Conservation (phyloP, 805 yeast genomes). For the Brettanomyces bruxellensis region DNA sequence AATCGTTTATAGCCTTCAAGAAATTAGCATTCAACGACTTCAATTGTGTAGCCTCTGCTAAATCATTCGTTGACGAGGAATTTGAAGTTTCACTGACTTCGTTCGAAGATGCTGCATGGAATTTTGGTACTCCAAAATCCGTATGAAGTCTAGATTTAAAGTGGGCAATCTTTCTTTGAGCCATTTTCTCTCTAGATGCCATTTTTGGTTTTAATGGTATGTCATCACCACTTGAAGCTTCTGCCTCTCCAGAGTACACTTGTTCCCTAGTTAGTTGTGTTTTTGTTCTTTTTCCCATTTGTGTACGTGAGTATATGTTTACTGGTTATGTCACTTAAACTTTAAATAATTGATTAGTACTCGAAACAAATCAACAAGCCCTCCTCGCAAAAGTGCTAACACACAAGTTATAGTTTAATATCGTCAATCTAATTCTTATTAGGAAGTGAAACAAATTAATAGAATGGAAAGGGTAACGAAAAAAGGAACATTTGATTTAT, state of each 20-base stretch:
- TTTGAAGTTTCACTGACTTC: neutral
- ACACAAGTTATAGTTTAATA: too few relatives aligned
- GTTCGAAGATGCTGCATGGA: conserved; percentile 2
- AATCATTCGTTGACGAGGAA: neutral
- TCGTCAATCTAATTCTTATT: too few relatives aligned
- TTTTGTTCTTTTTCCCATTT: conserved; percentile 47
- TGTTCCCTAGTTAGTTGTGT: conserved; percentile 51
- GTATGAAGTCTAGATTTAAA: conserved; percentile 6
- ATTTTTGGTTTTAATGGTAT: conserved; percentile 24
- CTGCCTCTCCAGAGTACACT: conserved; percentile 13
- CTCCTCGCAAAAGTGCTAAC: too few relatives aligned
- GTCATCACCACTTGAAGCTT: conserved; percentile 23
- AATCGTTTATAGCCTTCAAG: conserved; percentile 35
- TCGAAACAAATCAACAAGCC: too few relatives aligned
- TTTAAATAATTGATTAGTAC: too few relatives aligned
- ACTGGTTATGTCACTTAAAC: too few relatives aligned
- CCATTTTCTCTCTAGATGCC: conserved; percentile 57
- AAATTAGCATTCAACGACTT: conserved; percentile 62
- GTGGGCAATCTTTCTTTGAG: conserved; percentile 56
- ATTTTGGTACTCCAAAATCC: too few relatives aligned
- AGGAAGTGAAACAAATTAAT: too few relatives aligned
- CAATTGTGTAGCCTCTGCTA: conserved; percentile 36
- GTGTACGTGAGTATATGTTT: too few relatives aligned
- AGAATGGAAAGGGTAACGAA: too few relatives aligned
- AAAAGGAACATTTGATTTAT: too few relatives aligned